Conservation (phyloP, 768 basidiomycete species). For the Amanita rubescens region DNA sequence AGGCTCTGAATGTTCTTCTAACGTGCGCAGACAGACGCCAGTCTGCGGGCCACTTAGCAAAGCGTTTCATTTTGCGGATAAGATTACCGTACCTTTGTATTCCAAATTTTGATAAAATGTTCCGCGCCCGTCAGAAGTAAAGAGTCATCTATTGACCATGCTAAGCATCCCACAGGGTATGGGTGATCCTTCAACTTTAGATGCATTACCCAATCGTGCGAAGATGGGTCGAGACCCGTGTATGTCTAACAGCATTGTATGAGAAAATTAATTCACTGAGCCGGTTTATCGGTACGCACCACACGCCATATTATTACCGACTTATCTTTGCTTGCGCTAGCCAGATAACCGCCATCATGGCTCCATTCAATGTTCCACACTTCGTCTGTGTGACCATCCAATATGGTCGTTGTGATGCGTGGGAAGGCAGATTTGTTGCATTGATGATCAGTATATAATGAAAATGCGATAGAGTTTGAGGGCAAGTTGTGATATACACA, state of each 20-base stretch:
- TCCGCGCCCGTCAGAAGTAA: constrained; percentile 82
- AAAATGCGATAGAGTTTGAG: constrained; percentile 48
- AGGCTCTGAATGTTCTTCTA: constrained; percentile 70
- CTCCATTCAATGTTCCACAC: constrained; percentile 98
- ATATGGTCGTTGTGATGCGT: constrained; percentile 72
- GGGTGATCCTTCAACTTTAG: constrained; percentile 67
- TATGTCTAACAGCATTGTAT: constrained; percentile 18
- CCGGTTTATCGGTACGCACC: constrained; percentile 38
- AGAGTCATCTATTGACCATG: constrained; percentile 90
- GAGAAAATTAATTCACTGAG: constrained; percentile 10
- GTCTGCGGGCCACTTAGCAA: constrained; percentile 40
- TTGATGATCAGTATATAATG: constrained; percentile 82
- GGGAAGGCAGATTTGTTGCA: constrained; percentile 84
- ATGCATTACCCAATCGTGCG: constrained; percentile 53
- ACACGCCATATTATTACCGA: constrained; percentile 86
- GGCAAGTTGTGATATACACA: constrained; percentile 86
- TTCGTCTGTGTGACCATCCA: constrained; percentile 85
- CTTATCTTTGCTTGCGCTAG: constrained; percentile 84
- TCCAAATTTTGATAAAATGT: constrained; percentile 81
- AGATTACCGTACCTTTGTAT: constrained; percentile 60
- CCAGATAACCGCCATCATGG: constrained; percentile 76
- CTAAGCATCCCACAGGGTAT: constrained; percentile 71
- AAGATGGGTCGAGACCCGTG: constrained; percentile 39
- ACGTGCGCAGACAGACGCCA: constrained; percentile 57
- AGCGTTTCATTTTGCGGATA: constrained; percentile 2